Evolutionary conservation across 768 basidiomycete genomes (phyloP).

Genomic region (Amanita thiersii): DNA sequence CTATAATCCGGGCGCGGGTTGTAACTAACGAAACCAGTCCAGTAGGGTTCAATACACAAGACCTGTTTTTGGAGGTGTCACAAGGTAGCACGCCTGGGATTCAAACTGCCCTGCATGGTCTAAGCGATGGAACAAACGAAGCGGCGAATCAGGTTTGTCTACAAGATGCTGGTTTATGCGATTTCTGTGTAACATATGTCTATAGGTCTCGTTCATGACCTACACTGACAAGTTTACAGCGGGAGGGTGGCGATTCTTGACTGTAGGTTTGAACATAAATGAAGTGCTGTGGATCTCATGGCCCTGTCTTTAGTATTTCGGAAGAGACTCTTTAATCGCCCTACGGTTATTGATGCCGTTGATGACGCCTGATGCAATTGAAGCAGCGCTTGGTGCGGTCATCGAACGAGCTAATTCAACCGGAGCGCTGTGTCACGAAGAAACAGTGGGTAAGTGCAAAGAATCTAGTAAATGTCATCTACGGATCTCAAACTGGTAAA

Average conservation of each 20-base stretch:
- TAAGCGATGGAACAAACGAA: conserved; percentile 18
- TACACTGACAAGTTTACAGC: conserved; percentile 31
- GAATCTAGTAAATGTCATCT: neutral
- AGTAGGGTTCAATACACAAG: conserved; percentile 21
- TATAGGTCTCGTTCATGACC: conserved; percentile 29
- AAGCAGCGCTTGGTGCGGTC: conserved; percentile 35
- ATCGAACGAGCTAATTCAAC: conserved; percentile 32
- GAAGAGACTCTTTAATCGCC: conserved; percentile 35
- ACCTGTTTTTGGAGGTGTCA: conserved; percentile 24
- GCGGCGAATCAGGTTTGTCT: conserved; percentile 14
- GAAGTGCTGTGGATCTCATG: neutral
- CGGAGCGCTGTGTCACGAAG: conserved; percentile 36
- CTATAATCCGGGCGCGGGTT: conserved; percentile 19
- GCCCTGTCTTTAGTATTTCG: conserved; percentile 17
- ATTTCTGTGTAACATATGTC: neutral
- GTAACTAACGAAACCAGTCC: conserved; percentile 31
- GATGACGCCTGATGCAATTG: conserved; percentile 29
- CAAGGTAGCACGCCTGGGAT: conserved; percentile 18
- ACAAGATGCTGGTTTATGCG: neutral
- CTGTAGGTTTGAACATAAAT: conserved; percentile 14
- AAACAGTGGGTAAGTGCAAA: conserved; percentile 22
- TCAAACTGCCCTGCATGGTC: conserved; percentile 18
- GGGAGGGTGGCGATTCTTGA: conserved; percentile 38
- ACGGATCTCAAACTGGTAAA: neutral
- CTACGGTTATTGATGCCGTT: conserved; percentile 32